A percentile compares a stretch with the other conserved stretches of the same genome.
Conservation (phyloP, 257 asterid genomes). For the Gardenia jasminoides region DNA sequence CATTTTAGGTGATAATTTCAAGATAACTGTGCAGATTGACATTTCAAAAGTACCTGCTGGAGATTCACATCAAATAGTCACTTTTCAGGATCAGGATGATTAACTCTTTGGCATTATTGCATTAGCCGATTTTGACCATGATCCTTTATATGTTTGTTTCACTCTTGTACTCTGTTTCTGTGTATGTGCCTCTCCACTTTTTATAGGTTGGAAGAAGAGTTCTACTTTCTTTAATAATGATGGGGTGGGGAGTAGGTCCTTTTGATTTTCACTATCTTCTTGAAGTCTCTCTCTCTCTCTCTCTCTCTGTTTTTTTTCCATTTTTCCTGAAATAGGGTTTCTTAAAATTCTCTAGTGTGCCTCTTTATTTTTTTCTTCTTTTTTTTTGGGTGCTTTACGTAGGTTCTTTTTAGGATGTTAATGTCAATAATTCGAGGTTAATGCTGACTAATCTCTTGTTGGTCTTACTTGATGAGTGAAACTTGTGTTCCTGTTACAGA, state of each 20-base stretch:
- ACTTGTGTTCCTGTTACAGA: constrained; percentile 46
- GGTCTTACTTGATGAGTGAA: background rate
- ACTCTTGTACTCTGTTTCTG: background rate
- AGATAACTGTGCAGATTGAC: background rate
- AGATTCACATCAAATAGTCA: background rate
- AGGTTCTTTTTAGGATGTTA: background rate
- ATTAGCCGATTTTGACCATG: background rate
- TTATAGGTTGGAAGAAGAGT: background rate
- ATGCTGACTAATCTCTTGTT: background rate
- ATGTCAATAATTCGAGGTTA: too few species aligned
- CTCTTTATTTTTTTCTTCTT: too few species aligned
- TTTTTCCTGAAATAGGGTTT: background rate
- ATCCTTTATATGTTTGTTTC: too few species aligned
- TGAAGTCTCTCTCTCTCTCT: background rate
- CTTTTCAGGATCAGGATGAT: background rate
- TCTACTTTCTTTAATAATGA: background rate
- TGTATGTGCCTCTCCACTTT: background rate
- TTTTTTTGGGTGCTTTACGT: background rate
- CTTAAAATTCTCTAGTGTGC: background rate
- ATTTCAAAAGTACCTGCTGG: background rate
- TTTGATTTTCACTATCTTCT: too few species aligned
- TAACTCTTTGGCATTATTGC: background rate
- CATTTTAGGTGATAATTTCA: background rate
- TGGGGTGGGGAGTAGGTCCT: background rate
- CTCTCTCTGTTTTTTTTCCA: background rate